Conservation (phyloP, 2,329 filamentous ascomycete species). For the Pseudodiploospora longispora region DNA sequence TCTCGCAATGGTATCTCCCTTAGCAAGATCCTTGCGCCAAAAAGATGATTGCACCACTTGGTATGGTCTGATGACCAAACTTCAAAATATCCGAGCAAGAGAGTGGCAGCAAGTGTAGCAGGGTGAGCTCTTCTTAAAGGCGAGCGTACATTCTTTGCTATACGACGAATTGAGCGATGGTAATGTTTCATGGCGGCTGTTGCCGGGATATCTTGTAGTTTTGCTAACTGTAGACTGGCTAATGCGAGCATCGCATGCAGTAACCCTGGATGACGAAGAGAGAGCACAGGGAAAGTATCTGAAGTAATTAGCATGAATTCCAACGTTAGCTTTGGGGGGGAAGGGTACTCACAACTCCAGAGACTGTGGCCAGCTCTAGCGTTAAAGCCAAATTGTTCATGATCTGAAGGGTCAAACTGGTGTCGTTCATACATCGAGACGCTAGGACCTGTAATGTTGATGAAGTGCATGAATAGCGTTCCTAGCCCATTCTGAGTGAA, state of each 20-base stretch:
- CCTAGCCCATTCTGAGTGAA: slow-evolving; percentile 73
- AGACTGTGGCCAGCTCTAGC: slow-evolving; percentile 56
- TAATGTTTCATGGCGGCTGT: slow-evolving; percentile 89
- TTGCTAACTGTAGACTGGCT: slow-evolving; percentile 79
- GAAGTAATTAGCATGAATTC: slow-evolving; percentile 9
- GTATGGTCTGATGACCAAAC: slow-evolving; percentile 90
- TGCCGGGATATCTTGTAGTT: slow-evolving; percentile 63
- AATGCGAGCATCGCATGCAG: slow-evolving; percentile 87
- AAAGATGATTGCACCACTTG: slow-evolving; percentile 90
- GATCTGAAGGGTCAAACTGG: slow-evolving; percentile 60
- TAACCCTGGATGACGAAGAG: slow-evolving; percentile 76
- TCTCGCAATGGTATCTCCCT: slow-evolving; percentile 71
- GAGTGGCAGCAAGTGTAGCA: slow-evolving; percentile 77
- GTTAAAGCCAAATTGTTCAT: slow-evolving; percentile 47
- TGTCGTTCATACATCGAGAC: slow-evolving; percentile 84
- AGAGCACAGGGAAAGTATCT: slow-evolving; percentile 73
- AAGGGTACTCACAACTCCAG: slow-evolving; percentile 50
- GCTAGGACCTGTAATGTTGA: slow-evolving; percentile 77
- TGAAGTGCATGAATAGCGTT: slow-evolving; percentile 83
- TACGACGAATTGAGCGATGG: slow-evolving; percentile 69
- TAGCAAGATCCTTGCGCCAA: slow-evolving; percentile 74
- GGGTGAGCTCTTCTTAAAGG: slow-evolving; percentile 62
- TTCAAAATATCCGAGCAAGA: slow-evolving; percentile 86
- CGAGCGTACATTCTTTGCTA: slow-evolving; percentile 68
- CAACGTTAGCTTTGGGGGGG: neutral